Conservation (phyloP, 1,284 basidiomycete species). For the Sanghuangporus baumii region DNA sequence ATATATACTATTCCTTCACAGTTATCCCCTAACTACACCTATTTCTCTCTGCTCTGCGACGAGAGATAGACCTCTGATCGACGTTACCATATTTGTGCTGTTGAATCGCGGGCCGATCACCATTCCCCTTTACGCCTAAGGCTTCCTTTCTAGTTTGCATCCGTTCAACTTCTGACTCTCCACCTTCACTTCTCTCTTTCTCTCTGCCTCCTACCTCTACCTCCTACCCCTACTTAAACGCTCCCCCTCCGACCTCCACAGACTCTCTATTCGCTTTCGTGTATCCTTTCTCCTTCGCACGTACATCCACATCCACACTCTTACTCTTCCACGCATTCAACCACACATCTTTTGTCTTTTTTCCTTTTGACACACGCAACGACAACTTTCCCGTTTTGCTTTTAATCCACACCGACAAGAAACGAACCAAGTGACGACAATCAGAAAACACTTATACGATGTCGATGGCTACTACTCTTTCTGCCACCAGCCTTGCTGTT, state of each 20-base stretch:
- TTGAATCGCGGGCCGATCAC: constrained; percentile 67
- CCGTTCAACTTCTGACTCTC: neutral
- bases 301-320: constrained; percentile 15
- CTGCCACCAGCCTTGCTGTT: constrained; percentile 49
- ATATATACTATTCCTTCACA: neutral
- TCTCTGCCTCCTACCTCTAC: neutral
- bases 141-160: constrained; percentile 16
- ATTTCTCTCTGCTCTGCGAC: too few species aligned
- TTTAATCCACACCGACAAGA: neutral
- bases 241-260: neutral
- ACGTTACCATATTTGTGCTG: neutral
- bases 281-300: constrained; percentile 25
- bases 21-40: constrained; percentile 7
- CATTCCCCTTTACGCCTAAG: constrained; percentile 10
- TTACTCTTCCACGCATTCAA: neutral
- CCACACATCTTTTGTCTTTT: neutral
- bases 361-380: neutral
- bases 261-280: neutral
- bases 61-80: neutral
- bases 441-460: constrained; percentile 18
- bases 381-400: constrained; percentile 18
- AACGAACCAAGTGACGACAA: constrained; percentile 5
- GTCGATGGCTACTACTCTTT: constrained; percentile 26
- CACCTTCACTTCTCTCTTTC: too few species aligned
- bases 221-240: constrained; percentile 4